Conservation (phyloP, 257 asterid genomes). For the Salvia miltiorrhiza region DNA sequence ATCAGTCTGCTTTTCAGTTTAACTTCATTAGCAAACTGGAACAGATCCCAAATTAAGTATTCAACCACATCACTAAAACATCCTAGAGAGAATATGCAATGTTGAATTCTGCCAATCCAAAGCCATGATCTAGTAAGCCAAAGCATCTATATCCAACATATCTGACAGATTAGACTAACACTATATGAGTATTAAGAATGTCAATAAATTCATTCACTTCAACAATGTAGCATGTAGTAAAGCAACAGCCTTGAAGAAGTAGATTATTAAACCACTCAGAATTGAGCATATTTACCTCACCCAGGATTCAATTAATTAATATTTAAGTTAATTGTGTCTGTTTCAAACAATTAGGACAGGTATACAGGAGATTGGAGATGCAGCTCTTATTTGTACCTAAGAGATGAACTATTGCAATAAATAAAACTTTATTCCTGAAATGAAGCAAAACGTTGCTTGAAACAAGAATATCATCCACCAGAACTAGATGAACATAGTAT, state of each 20-base stretch:
- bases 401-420: background rate
- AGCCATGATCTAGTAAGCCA: background rate
- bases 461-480: constrained; percentile 7
- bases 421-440: constrained; percentile 6
- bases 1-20: constrained; percentile 11
- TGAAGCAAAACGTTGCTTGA: background rate
- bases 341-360: background rate
- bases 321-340: background rate
- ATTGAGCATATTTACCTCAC: background rate
- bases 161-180: background rate
- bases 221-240: background rate
- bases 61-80: background rate
- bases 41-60: background rate
- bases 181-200: background rate
- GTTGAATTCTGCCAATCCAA: constrained; percentile 12
- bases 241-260: background rate
- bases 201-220: background rate
- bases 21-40: constrained; percentile 12
- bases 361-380: background rate
- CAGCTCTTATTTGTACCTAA: background rate
- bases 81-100: background rate
- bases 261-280: background rate
- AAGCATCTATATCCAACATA: constrained; percentile 2
- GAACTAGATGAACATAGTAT: background rate
- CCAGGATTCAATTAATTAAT: constrained; percentile 1